A percentile compares a stretch with the other conserved stretches of the same genome.
phyloP scores from a whole-genome alignment of 1,139 yeast genomes.

The Tardiomyces blankii region DNA sequence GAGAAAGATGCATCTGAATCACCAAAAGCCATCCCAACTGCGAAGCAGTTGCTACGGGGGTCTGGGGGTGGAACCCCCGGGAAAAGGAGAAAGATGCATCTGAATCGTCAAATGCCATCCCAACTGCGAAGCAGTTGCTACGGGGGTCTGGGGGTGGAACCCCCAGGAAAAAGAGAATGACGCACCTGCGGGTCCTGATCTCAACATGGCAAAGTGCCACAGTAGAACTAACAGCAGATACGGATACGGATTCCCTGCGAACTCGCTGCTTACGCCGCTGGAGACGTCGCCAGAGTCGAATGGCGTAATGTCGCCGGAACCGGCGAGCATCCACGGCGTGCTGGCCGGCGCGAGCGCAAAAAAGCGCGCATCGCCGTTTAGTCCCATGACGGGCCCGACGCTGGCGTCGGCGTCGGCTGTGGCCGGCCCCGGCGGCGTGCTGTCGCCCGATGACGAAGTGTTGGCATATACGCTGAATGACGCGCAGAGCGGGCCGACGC shows the following conservation, averaged over 20 bases:
- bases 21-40: too few species aligned
- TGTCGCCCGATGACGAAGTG: neutral
- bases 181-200: too few species aligned
- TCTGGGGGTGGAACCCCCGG: too few species aligned
- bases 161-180: too few species aligned
- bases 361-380: conserved; percentile 5
- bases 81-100: too few species aligned
- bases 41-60: too few species aligned
- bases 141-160: too few species aligned
- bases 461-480: neutral
- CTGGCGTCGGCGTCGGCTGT: neutral
- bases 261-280: conserved; percentile 11
- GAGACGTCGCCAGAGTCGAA: conserved; percentile 13
- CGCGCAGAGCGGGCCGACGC: neutral
- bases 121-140: too few species aligned
- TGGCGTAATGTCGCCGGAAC: conserved; percentile 7
- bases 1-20: too few species aligned
- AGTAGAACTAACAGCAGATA: neutral
- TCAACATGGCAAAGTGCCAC: too few species aligned
- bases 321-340: neutral
- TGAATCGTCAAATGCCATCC: too few species aligned
- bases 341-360: neutral
- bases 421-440: neutral
- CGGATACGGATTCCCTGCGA: neutral
- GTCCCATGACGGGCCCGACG: conserved; percentile 7